Evolutionary conservation across 2,329 filamentous ascomycete species (phyloP).

Genomic region (Colletotrichum tropicale): DNA sequence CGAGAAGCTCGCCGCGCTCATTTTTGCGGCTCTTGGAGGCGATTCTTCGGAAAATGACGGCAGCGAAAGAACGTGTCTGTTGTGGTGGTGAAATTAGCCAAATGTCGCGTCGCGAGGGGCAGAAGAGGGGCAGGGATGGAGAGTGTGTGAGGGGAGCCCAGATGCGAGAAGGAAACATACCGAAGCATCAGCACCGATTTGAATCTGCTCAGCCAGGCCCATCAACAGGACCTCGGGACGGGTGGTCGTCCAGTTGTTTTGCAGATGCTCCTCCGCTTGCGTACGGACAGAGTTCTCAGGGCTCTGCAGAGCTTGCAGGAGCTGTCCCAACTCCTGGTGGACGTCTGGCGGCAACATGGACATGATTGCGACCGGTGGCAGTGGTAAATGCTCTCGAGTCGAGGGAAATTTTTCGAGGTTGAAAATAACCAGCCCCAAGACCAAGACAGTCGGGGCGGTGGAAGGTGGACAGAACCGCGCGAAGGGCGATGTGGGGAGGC

Average conservation of each 20-base stretch:
- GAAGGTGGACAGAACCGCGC: constrained; percentile 1
- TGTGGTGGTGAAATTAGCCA: background rate
- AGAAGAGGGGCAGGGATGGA: constrained; percentile 17
- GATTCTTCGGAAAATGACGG: constrained; percentile 93
- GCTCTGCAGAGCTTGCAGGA: constrained; percentile 87
- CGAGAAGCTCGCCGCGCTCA: constrained; percentile 71
- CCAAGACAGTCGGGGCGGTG: constrained; percentile 19
- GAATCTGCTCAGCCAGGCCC: constrained; percentile 92
- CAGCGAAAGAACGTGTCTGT: constrained; percentile 87
- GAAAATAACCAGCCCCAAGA: constrained; percentile 14
- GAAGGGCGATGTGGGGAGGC: constrained; percentile 10
- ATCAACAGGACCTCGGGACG: constrained; percentile 89
- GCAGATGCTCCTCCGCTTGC: constrained; percentile 88
- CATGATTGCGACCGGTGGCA: constrained; percentile 54
- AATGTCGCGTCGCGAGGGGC: background rate
- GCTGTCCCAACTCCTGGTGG: constrained; percentile 81
- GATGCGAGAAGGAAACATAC: constrained; percentile 48
- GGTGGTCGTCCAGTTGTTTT: constrained; percentile 84
- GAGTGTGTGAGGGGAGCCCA: background rate
- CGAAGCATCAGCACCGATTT: constrained; percentile 73
- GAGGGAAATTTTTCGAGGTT: background rate
- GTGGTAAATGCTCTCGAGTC: background rate
- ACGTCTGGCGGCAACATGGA: constrained; percentile 86
- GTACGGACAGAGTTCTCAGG: constrained; percentile 86
- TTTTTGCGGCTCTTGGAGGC: constrained; percentile 87